Percentiles rank a stretch among this genome's conserved stretches.
phyloP scores from a whole-genome alignment of 306 rosid species.

The Ormosia emarginata region DNA sequence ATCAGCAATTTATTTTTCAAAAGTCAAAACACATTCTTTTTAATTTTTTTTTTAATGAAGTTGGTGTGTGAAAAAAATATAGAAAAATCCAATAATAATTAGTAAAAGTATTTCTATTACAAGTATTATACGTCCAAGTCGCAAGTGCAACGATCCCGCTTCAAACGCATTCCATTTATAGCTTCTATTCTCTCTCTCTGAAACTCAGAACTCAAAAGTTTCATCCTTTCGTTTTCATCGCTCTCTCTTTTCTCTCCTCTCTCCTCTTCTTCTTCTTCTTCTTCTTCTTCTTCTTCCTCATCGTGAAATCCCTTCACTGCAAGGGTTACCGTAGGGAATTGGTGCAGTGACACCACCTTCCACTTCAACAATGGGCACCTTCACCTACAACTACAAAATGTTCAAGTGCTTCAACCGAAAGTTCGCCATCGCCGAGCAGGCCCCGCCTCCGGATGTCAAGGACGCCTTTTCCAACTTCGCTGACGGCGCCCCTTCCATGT shows the following conservation, averaged over 20 bases:
- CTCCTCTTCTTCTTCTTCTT: background rate
- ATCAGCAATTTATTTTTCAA: too few relatives aligned
- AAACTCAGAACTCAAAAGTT: background rate
- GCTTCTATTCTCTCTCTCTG: background rate
- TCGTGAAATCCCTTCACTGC: background rate
- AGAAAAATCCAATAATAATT: too few relatives aligned
- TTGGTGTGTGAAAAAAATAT: too few relatives aligned
- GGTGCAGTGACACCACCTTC: background rate
- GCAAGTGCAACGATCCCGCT: background rate
- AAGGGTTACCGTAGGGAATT: background rate
- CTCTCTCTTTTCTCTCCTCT: background rate
- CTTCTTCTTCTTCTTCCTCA: background rate
- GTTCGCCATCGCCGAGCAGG: constrained; percentile 39
- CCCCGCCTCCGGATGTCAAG: constrained; percentile 62
- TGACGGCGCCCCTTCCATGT: constrained; percentile 32
- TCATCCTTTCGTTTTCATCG: constrained; percentile 8
- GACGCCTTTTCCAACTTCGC: constrained; percentile 45
- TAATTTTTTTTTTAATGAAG: too few relatives aligned
- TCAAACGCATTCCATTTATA: background rate
- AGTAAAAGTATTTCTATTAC: too few relatives aligned
- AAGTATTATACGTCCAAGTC: background rate
- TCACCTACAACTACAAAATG: constrained; percentile 52
- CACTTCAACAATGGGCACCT: constrained; percentile 8
- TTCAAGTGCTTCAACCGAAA: constrained; percentile 64
- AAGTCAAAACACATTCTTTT: too few relatives aligned